Evolutionary conservation across 1,284 basidiomycete genomes (phyloP).

Genomic region (Pascua guehoae): DNA sequence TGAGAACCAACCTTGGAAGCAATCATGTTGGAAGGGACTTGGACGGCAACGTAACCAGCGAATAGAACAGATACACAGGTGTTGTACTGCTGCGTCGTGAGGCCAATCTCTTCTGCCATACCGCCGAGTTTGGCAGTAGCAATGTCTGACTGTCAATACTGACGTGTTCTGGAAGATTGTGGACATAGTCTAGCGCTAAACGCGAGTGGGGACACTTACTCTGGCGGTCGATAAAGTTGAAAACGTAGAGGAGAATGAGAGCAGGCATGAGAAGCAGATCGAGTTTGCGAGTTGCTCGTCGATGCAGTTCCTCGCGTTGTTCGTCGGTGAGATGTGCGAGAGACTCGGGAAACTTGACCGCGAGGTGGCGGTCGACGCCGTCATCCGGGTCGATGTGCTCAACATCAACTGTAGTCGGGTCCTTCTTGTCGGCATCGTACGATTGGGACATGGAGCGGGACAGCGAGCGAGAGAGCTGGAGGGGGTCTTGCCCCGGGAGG

Average conservation of each 20-base stretch:
- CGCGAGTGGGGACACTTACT: not conserved
- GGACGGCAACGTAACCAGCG: conserved; percentile 38
- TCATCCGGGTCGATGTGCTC: no score
- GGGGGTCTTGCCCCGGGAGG: no score
- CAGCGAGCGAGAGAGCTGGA: no score
- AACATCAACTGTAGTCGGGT: no score
- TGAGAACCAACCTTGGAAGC: conserved; percentile 7
- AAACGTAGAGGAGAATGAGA: not conserved
- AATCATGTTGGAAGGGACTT: conserved; percentile 43
- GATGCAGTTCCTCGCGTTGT: conserved; percentile 29
- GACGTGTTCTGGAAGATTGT: not conserved
- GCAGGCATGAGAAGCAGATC: conserved; percentile 30
- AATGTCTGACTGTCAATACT: conserved; percentile 6
- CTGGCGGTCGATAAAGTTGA: not conserved
- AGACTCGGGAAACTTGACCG: conserved; percentile 25
- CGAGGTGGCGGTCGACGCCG: not conserved
- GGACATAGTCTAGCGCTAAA: no score
- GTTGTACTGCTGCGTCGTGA: conserved; percentile 38
- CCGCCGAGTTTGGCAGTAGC: conserved; percentile 35
- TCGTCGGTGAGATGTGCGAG: conserved; percentile 25
- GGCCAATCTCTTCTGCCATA: conserved; percentile 26
- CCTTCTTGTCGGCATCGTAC: no score
- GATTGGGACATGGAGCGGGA: no score
- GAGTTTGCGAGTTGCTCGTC: conserved; percentile 31
- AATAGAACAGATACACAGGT: conserved; percentile 49